phyloP scores from a whole-genome alignment of 1,284 basidiomycete genomes.

The Bjerkandera adusta region DNA sequence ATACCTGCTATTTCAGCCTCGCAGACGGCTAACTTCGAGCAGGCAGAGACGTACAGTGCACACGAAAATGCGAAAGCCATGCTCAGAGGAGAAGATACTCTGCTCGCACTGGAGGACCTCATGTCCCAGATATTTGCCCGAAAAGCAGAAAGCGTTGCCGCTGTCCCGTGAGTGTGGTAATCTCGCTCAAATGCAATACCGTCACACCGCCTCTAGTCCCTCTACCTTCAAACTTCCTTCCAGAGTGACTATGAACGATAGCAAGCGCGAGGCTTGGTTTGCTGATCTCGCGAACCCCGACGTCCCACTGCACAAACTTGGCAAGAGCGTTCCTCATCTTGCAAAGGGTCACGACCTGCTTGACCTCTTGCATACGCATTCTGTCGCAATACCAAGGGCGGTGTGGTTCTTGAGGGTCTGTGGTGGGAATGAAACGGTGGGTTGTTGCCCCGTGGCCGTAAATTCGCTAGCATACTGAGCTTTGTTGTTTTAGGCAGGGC shows the following conservation, averaged over 20 bases:
- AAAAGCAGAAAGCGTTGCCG: constrained; percentile 50
- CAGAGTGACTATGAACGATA: constrained; percentile 88
- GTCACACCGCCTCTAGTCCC: constrained; percentile 40
- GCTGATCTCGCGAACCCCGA: constrained; percentile 87
- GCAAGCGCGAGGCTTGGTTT: constrained; percentile 88
- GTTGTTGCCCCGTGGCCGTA: constrained; percentile 17
- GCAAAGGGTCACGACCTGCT: constrained; percentile 91
- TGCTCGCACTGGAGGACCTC: constrained; percentile 73
- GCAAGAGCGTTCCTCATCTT: constrained; percentile 90
- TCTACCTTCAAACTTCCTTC: constrained; percentile 83
- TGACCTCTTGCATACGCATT: constrained; percentile 80
- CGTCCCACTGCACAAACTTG: constrained; percentile 86
- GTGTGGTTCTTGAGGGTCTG: constrained; percentile 95
- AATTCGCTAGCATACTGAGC: not conserved
- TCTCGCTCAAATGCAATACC: not conserved
- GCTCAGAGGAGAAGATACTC: constrained; percentile 49
- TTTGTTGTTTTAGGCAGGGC: constrained; percentile 49
- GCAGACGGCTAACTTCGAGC: constrained; percentile 4
- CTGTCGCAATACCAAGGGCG: constrained; percentile 84
- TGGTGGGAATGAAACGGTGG: constrained; percentile 92
- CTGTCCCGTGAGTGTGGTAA: constrained; percentile 54
- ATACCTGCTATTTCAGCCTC: not conserved
- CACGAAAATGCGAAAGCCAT: constrained; percentile 51
- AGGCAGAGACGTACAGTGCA: constrained; percentile 70
- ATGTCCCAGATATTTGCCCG: constrained; percentile 79